phyloP scores from a whole-genome alignment of 1,139 yeast genomes.

The Protomyces gravidus region DNA sequence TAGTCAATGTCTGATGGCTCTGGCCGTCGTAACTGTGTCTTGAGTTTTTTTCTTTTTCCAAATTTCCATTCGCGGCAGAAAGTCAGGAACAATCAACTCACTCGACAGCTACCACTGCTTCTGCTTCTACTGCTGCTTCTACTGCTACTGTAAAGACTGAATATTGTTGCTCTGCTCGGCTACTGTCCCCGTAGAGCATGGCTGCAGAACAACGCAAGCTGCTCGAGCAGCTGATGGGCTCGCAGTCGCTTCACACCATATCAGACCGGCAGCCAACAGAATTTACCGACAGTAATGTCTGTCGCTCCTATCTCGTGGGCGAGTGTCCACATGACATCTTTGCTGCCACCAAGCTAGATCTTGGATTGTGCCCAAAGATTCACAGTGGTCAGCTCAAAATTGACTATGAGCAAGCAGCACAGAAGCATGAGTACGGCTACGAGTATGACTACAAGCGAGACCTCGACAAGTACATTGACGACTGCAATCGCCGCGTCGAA shows the following conservation, averaged over 20 bases:
- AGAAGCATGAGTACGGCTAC: conserved; percentile 55
- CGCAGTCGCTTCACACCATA: conserved; percentile 45
- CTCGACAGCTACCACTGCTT: no score
- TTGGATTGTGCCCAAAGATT: conserved; percentile 73
- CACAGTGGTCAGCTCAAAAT: conserved; percentile 74
- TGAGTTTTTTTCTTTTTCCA: neutral
- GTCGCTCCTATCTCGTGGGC: conserved; percentile 78
- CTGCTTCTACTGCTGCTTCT: no score
- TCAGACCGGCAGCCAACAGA: conserved; percentile 39
- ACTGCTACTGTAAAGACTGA: no score
- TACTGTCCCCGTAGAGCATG: no score
- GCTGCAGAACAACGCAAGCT: conserved; percentile 73
- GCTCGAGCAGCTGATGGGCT: conserved; percentile 79
- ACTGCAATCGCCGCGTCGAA: conserved; percentile 63
- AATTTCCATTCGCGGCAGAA: neutral
- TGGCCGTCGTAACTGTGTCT: neutral
- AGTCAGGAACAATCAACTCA: no score
- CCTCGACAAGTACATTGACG: conserved; percentile 54
- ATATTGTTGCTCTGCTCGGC: no score
- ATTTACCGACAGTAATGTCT: conserved; percentile 62
- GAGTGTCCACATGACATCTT: conserved; percentile 86
- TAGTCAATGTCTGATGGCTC: no score
- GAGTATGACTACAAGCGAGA: conserved; percentile 51
- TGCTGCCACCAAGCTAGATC: conserved; percentile 74
- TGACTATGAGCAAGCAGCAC: conserved; percentile 60